Evolutionary conservation across 208 protist genomes (phyloP).

Genomic region (Zelonia costaricensis): DNA sequence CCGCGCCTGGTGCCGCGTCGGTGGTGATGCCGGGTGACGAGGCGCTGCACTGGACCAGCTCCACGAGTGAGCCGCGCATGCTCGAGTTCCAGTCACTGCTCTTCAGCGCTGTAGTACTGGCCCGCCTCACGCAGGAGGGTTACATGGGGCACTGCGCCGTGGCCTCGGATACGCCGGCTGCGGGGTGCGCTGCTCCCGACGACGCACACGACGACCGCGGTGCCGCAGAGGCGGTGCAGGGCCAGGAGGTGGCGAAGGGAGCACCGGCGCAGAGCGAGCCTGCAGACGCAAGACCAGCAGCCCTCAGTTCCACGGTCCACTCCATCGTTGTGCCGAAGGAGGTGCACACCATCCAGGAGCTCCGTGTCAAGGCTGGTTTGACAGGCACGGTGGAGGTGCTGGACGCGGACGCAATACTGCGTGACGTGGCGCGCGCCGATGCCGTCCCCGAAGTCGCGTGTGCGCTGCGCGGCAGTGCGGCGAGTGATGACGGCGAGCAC

Average conservation of each 20-base stretch:
- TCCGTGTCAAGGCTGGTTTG: constrained; percentile 24
- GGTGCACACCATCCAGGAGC: constrained; percentile 30
- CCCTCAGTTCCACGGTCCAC: neutral
- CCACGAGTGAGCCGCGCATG: constrained; percentile 40
- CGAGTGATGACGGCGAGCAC: too few species aligned
- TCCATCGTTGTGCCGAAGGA: constrained; percentile 37
- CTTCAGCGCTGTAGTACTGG: constrained; percentile 36
- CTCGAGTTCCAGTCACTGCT: constrained; percentile 57
- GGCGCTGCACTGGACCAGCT: constrained; percentile 44
- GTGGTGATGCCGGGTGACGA: constrained; percentile 38
- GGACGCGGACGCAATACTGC: constrained; percentile 25
- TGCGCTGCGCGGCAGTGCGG: too few species aligned
- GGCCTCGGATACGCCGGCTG: too few species aligned
- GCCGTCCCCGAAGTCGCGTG: too few species aligned
- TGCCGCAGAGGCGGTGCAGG: too few species aligned
- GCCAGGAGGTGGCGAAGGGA: too few species aligned
- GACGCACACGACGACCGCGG: too few species aligned
- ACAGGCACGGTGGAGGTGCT: constrained; percentile 37
- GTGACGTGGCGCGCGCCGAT: too few species aligned
- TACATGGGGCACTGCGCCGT: constrained; percentile 7
- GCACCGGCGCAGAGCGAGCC: too few species aligned
- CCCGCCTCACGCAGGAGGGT: neutral
- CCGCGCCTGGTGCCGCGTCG: neutral
- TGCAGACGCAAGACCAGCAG: neutral
- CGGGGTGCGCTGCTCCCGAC: neutral